phyloP scores from a whole-genome alignment of 306 rosid genomes.

The Quercus bicolor region DNA sequence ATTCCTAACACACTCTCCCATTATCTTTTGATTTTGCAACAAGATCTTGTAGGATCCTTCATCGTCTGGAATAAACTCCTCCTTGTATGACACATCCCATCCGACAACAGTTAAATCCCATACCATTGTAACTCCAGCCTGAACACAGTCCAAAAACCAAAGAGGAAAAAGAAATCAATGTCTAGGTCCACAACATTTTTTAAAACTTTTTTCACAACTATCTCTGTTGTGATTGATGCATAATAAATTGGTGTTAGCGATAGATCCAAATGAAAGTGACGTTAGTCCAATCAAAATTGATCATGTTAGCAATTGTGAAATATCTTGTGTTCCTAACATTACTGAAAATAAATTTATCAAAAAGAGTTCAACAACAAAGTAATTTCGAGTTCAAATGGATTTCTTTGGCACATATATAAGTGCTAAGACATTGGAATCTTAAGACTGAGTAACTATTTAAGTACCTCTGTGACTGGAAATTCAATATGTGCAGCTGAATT shows the following conservation, averaged over 20 bases:
- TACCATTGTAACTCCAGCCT: slow-evolving; percentile 68
- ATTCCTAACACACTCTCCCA: slow-evolving; percentile 60
- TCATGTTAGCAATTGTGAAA: no score
- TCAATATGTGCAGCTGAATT: slow-evolving; percentile 38
- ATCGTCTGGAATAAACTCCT: slow-evolving; percentile 85
- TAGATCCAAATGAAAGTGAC: no score
- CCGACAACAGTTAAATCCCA: slow-evolving; percentile 87
- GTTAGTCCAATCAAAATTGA: no score
- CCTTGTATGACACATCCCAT: slow-evolving; percentile 85
- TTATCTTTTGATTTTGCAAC: slow-evolving; percentile 56
- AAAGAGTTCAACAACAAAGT: not conserved
- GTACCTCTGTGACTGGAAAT: slow-evolving; percentile 59
- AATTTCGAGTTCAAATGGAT: not conserved
- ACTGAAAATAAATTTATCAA: not conserved
- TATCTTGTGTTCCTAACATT: no score
- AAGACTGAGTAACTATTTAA: not conserved
- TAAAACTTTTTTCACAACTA: no score
- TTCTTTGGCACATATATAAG: not conserved
- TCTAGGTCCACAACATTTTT: no score
- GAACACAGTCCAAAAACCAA: not conserved
- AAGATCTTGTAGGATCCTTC: slow-evolving; percentile 76
- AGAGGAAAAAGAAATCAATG: not conserved
- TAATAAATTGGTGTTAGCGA: no score
- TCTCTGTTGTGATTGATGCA: no score
- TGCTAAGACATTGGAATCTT: not conserved